Evolutionary conservation across 805 yeast genomes (phyloP), one percentile per base, ranked within the genome.

Genomic region (Saturnispora kantuleensis): DNA sequence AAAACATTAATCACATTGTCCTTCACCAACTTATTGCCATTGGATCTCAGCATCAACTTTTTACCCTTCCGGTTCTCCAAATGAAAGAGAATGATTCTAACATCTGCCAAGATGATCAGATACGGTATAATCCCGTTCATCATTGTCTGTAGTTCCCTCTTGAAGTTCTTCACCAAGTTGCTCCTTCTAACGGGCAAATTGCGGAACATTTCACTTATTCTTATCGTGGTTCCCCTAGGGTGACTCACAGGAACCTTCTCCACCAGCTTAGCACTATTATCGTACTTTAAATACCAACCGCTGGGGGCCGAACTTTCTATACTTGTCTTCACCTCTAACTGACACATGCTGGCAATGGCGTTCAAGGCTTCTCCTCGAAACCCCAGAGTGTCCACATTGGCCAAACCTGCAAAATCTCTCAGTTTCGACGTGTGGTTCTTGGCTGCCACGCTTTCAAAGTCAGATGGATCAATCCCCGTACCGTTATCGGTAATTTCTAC

Each of bases 301-400:
- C 66, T 64, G 1, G 93, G 89, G 4, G 71, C 69, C 1, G 59
- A 64, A 0, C 63, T 57, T 5, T 50, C 50, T 2, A 74, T 67
- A 3, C 82, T 69, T 0, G 88, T 83, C 1, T 55, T 59, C 1
- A 84, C 67, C 7, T 55, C 52, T 6, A 83, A 58, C 6, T 67
- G 62, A 1, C 77, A 60, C 13, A 83, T 65, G 5, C 79, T 70
- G 55, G 86, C 79, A 9, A 84, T 55, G 0, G 90, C 81, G 51
- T 83, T 77, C 56, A 84, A 65, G 0, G 93, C 93, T 58, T 84
- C 93, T 26, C 94, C 94, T 60, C 94, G 68, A 54, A 84, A 84
- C 0, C 94, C 94, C 29, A 81, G 62, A 0, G 89, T 79, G 4
- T 54, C 51, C 3, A 82, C 75, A 4, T 52, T 52, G 1, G 49